Evolutionary conservation across 345 rosid genomes (phyloP), one percentile per base, ranked within the genome.

Genomic region (Nephelium lappaceum): DNA sequence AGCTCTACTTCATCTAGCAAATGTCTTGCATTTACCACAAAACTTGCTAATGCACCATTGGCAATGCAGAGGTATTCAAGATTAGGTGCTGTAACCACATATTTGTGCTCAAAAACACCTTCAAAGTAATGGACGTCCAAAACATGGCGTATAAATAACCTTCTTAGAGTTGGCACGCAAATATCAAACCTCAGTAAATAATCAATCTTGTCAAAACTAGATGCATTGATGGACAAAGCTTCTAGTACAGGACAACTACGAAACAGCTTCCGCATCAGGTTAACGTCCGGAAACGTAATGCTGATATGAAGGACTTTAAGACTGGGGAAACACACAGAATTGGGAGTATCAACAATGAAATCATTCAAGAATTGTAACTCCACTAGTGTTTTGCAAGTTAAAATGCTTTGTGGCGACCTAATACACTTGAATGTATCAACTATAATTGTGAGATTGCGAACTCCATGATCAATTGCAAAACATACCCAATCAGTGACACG

Each of bases 221-320:
- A 49, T 49, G 25, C 8, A 4, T 18, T 3, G 8, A 65, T 25
- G 0, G 16, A 19, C 62, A 75, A 11, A 12, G 64, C 71, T 25
- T 75, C 71, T 24, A 75, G 47, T 19, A 65, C 21, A 27, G 36
- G 71, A 57, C 78, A 64, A 19, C 38, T 18, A 19, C 45, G 25
- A 25, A 65, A 36, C 16, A 64, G 9, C 15, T 36, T 65, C 39
- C 42, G 42, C 18, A 67, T 19, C 12, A n/a, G 6, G 27, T 12
- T 47, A 21, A 10, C 15, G 27, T 64, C 55, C 4, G 27, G 43
- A 8, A 3, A 11, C 1, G 2, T 16, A 9, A 16, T 0, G 25
- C 0, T 3, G 5, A 75, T 6, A 42, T 61, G 45, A 51, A 75
- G 71, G 21, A 16, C 16, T 42, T 19, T 43, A n/a, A 65, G 58